phyloP scores from a whole-genome alignment of 345 rosid genomes.

The Euphorbia peplus region DNA sequence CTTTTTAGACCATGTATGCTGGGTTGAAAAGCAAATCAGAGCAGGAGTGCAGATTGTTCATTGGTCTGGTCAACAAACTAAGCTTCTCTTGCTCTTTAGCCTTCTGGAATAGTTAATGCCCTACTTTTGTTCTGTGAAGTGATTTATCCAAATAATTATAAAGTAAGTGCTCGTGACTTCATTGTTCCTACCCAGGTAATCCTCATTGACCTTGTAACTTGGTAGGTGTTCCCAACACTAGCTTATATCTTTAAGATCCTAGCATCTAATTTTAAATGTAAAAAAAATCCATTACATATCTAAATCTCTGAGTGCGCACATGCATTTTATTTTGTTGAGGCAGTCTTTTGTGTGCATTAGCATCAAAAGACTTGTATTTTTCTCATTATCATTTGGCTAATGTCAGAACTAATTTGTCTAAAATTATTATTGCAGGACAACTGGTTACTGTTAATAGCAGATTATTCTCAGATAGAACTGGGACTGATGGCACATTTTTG shows the following conservation, averaged over 20 bases:
- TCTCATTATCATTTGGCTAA: neutral
- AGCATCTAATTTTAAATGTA: neutral
- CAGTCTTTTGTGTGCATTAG: neutral
- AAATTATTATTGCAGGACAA: conserved; percentile 60
- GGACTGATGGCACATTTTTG: too few species aligned
- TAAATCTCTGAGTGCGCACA: neutral
- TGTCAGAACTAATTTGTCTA: conserved; percentile 1
- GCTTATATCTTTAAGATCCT: neutral
- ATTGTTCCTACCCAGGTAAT: conserved; percentile 88
- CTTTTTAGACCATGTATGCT: too few species aligned
- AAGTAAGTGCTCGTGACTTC: conserved; percentile 83
- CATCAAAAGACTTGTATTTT: neutral
- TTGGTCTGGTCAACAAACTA: too few species aligned
- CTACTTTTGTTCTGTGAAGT: too few species aligned
- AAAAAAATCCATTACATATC: neutral
- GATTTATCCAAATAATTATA: conserved; percentile 36
- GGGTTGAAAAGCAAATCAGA: too few species aligned
- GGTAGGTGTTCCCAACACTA: conserved; percentile 1
- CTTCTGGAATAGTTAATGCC: too few species aligned
- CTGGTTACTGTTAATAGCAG: conserved; percentile 84
- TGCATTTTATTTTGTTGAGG: neutral
- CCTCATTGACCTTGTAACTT: conserved; percentile 5
- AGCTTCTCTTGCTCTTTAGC: too few species aligned
- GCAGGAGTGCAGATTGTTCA: too few species aligned
- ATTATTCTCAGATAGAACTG: too few species aligned